A percentile compares a stretch with the other conserved stretches of the same genome.
Conservation (phyloP, 495 filamentous ascomycete genomes). For the Neurospora sp. region DNA sequence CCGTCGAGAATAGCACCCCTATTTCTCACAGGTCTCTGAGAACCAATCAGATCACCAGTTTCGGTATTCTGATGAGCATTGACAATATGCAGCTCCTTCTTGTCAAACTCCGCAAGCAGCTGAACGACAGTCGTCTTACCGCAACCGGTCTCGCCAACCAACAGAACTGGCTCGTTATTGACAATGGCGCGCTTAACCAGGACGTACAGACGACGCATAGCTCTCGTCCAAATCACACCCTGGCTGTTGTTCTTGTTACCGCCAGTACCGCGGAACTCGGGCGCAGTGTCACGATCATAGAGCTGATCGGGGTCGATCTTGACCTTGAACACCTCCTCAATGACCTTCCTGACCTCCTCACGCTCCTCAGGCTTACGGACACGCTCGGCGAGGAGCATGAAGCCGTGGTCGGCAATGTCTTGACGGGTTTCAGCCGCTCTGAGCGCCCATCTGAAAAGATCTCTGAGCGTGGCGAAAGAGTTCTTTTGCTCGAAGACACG, state of each 20-base stretch:
- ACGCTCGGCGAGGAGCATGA: constrained; percentile 89
- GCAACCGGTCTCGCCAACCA: constrained; percentile 94
- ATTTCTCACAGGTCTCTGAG: constrained; percentile 85
- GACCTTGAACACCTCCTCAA: constrained; percentile 88
- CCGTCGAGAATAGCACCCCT: constrained; percentile 57
- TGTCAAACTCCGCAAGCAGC: constrained; percentile 70
- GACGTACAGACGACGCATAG: constrained; percentile 84
- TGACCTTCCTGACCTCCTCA: constrained; percentile 70
- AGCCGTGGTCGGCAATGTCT: constrained; percentile 85
- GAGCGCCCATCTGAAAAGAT: constrained; percentile 95
- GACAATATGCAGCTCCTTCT: constrained; percentile 69
- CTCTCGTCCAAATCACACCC: constrained; percentile 83
- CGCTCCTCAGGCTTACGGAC: constrained; percentile 88
- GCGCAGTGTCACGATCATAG: constrained; percentile 48
- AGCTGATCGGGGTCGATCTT: constrained; percentile 62
- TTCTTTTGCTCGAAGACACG: constrained; percentile 94
- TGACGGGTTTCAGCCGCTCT: constrained; percentile 75
- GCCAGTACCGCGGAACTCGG: constrained; percentile 46
- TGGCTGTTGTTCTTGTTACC: constrained; percentile 36
- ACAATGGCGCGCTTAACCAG: constrained; percentile 74
- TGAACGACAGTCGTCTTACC: constrained; percentile 97
- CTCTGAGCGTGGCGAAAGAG: constrained; percentile 91
- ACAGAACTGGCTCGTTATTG: constrained; percentile 86
- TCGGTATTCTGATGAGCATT: constrained; percentile 98
- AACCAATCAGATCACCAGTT: constrained; percentile 92